Evolutionary conservation across 345 rosid genomes (phyloP).

Genomic region (Acer campestre): DNA sequence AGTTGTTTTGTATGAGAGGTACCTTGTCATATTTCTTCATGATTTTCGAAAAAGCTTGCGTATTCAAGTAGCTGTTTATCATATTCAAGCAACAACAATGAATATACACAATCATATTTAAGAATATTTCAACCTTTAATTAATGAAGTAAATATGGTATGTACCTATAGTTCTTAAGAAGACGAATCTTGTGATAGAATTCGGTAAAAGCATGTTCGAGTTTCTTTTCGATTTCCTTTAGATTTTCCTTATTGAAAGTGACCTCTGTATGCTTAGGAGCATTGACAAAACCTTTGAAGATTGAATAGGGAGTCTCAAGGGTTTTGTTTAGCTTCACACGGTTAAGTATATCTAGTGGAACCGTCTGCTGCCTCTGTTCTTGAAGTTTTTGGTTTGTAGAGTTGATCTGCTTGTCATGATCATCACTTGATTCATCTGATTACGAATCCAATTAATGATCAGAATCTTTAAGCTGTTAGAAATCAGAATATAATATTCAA

Average conservation of each 20-base stretch:
- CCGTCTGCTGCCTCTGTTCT: neutral
- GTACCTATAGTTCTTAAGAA: constrained; percentile 34
- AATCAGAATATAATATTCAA: neutral
- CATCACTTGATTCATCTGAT: constrained; percentile 11
- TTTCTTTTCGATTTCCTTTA: constrained; percentile 39
- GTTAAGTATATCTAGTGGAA: constrained; percentile 6
- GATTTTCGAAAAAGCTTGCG: constrained; percentile 24
- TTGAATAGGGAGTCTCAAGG: constrained; percentile 13
- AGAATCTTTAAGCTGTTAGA: neutral
- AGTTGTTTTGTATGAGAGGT: neutral
- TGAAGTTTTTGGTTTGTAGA: neutral
- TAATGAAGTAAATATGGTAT: neutral
- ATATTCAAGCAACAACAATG: neutral
- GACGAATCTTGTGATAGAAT: constrained; percentile 45
- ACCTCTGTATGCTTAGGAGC: constrained; percentile 18
- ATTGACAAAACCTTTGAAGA: neutral
- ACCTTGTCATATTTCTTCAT: constrained; percentile 55
- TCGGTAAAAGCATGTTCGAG: constrained; percentile 34
- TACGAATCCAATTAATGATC: neutral
- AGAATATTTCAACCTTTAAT: neutral
- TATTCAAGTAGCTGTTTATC: constrained; percentile 37
- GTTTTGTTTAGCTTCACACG: constrained; percentile 1
- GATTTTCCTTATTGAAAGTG: constrained; percentile 41
- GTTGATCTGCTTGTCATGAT: neutral
- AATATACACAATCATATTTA: neutral